Conservation (phyloP, 208 protist genomes). For the Trypanosoma cruzi region DNA sequence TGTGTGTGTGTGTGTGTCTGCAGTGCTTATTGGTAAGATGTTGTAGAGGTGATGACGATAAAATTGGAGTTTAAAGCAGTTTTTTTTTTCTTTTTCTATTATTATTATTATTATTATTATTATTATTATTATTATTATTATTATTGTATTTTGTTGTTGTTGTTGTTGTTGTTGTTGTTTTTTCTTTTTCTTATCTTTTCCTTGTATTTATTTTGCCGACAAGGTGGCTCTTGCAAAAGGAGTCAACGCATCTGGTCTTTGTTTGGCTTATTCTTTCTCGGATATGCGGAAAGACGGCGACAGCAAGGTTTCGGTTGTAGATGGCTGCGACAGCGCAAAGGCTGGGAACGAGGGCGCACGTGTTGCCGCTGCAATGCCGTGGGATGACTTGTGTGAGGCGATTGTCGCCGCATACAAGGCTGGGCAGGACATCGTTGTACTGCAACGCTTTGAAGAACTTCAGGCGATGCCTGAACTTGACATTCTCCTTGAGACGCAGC, state of each 20-base stretch:
- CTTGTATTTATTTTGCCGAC: no score
- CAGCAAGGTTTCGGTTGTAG: background rate
- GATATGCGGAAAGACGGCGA: background rate
- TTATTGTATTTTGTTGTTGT: no score
- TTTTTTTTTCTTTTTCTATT: slow-evolving; percentile 5
- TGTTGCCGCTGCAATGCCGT: background rate
- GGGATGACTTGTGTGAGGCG: slow-evolving; percentile 25
- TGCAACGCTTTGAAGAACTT: slow-evolving; percentile 83
- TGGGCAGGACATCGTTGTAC: slow-evolving; percentile 48
- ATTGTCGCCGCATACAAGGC: slow-evolving; percentile 44
- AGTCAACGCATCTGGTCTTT: no score
- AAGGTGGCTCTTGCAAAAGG: no score
- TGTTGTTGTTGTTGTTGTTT: slow-evolving; percentile 5
- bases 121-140: background rate
- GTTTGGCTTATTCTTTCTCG: no score
- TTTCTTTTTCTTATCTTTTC: slow-evolving; percentile 5
- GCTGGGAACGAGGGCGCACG: background rate
- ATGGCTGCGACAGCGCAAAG: background rate
- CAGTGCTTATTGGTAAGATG: no score
- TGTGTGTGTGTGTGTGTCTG: no score
- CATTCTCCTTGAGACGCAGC: background rate
- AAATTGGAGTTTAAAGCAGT: no score
- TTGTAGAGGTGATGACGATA: no score
- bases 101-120: slow-evolving; percentile 5
- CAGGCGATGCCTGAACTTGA: slow-evolving; percentile 42